phyloP scores from a whole-genome alignment of 495 filamentous ascomycete species.

The Hypoxylon trugodes region DNA sequence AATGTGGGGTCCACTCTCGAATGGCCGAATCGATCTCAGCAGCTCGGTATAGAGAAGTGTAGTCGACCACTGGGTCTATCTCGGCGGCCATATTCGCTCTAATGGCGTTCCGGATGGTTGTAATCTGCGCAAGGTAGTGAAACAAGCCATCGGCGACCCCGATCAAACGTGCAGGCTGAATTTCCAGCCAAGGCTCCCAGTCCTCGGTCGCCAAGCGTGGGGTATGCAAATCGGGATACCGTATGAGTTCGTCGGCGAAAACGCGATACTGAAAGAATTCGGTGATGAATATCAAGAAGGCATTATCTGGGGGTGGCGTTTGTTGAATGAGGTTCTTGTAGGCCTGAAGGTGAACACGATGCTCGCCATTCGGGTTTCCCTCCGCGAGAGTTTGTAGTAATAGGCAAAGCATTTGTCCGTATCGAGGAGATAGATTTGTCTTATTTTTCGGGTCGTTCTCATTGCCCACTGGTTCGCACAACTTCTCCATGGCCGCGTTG shows the following conservation, averaged over 20 bases:
- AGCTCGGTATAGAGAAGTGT: slow-evolving; percentile 74
- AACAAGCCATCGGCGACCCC: slow-evolving; percentile 91
- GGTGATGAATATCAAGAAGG: slow-evolving; percentile 81
- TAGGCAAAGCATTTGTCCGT: slow-evolving; percentile 77
- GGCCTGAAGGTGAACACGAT: slow-evolving; percentile 80
- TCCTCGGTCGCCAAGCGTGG: slow-evolving; percentile 64
- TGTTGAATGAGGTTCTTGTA: slow-evolving; percentile 74
- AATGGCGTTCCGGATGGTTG: slow-evolving; percentile 78
- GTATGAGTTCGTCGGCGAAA: slow-evolving; percentile 81
- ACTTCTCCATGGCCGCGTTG: slow-evolving; percentile 64
- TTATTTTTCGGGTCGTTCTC: slow-evolving; percentile 53
- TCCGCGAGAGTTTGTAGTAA: slow-evolving; percentile 83
- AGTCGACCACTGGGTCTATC: slow-evolving; percentile 77
- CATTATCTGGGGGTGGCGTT: slow-evolving; percentile 66
- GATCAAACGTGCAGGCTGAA: slow-evolving; percentile 78
- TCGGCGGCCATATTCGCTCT: slow-evolving; percentile 69
- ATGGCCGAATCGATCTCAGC: slow-evolving; percentile 81
- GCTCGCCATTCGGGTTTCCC: slow-evolving; percentile 78
- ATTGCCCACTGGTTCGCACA: slow-evolving; percentile 58
- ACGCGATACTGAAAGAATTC: slow-evolving; percentile 96
- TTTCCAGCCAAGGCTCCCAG: slow-evolving; percentile 72
- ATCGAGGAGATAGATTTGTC: slow-evolving; percentile 70
- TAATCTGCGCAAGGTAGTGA: slow-evolving; percentile 80
- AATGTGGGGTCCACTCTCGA: slow-evolving; percentile 76
- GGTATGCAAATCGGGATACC: slow-evolving; percentile 64